phyloP scores from a whole-genome alignment of 148 eudicot species.

The Arbutus unedo region DNA sequence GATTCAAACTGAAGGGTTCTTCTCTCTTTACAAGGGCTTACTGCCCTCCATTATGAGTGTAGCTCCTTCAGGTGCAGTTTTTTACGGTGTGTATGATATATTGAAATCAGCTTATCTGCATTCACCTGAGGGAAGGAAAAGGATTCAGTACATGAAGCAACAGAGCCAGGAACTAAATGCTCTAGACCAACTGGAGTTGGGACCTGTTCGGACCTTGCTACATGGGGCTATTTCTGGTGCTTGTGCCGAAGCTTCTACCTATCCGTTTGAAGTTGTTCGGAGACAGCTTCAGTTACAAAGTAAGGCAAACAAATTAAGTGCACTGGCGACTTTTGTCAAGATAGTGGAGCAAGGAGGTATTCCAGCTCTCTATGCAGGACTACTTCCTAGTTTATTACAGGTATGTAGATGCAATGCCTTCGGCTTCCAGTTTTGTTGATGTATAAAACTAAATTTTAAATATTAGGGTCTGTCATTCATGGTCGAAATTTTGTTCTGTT shows the following conservation, averaged over 20 bases:
- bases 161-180: slow-evolving; percentile 53
- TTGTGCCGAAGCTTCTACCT: slow-evolving; percentile 68
- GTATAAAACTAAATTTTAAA: neutral
- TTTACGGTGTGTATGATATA: slow-evolving; percentile 62
- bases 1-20: slow-evolving; percentile 60
- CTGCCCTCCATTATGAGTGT: slow-evolving; percentile 62
- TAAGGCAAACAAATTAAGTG: slow-evolving; percentile 41
- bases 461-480: neutral
- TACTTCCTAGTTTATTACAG: slow-evolving; percentile 63
- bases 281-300: slow-evolving; percentile 64
- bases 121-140: slow-evolving; percentile 55
- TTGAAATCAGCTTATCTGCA: slow-evolving; percentile 54
- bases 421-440: neutral
- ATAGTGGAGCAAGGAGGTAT: slow-evolving; percentile 61
- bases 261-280: slow-evolving; percentile 69
- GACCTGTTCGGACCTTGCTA: slow-evolving; percentile 51
- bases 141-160: slow-evolving; percentile 44
- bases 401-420: slow-evolving; percentile 23
- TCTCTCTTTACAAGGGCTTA: slow-evolving; percentile 66
- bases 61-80: slow-evolving; percentile 70
- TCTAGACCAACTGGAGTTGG: slow-evolving; percentile 56
- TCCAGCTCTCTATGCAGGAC: slow-evolving; percentile 68
- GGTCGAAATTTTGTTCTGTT: neutral
- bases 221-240: slow-evolving; percentile 77
- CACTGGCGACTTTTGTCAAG: slow-evolving; percentile 43